These are phyloP conservation scores for Aspergillus niger DNA, from an alignment of 2,329 filamentous ascomycete genomes.

Conservation along the genomic window DNA sequence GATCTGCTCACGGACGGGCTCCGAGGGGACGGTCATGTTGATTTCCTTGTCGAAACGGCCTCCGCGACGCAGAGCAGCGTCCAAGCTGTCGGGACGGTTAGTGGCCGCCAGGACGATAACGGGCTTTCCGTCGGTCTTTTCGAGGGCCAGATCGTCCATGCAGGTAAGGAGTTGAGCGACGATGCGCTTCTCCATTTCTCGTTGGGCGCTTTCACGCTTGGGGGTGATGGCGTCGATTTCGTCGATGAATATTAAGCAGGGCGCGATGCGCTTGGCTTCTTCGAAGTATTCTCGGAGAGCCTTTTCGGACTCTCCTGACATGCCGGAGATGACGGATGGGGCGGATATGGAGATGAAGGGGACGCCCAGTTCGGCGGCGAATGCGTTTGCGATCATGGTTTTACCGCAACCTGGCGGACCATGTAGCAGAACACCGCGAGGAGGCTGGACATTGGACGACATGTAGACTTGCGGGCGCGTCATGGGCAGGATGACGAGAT, in stretches of 20 bases:
- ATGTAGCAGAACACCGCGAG: conserved; percentile 75
- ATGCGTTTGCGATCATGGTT: conserved; percentile 78
- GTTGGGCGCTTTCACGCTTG: conserved; percentile 78
- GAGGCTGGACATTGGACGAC: conserved; percentile 66
- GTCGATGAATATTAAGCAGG: conserved; percentile 88
- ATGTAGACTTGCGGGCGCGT: conserved; percentile 67
- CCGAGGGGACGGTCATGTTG: conserved; percentile 83
- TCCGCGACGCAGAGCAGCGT: conserved; percentile 72
- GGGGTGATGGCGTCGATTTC: conserved; percentile 90
- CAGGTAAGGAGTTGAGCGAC: conserved; percentile 80
- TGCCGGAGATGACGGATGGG: conserved; percentile 78
- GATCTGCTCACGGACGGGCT: conserved; percentile 75
- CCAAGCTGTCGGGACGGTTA: conserved; percentile 81
- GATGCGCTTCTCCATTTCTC: conserved; percentile 87
- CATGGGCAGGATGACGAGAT: conserved; percentile 73
- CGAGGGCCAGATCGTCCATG: conserved; percentile 77
- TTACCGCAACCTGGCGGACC: conserved; percentile 86
- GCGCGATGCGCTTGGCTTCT: conserved; percentile 80
- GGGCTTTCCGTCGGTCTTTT: conserved; percentile 71
- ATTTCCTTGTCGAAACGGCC: conserved; percentile 82
- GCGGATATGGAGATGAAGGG: conserved; percentile 82
- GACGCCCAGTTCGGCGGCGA: conserved; percentile 72
- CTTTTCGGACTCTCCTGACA: conserved; percentile 88
- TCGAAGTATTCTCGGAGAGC: conserved; percentile 84
- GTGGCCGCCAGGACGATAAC: conserved; percentile 92